Percentiles rank a stretch among this genome's conserved stretches.
phyloP scores from a whole-genome alignment of 306 rosid genomes.

The Vigna hirtella region DNA sequence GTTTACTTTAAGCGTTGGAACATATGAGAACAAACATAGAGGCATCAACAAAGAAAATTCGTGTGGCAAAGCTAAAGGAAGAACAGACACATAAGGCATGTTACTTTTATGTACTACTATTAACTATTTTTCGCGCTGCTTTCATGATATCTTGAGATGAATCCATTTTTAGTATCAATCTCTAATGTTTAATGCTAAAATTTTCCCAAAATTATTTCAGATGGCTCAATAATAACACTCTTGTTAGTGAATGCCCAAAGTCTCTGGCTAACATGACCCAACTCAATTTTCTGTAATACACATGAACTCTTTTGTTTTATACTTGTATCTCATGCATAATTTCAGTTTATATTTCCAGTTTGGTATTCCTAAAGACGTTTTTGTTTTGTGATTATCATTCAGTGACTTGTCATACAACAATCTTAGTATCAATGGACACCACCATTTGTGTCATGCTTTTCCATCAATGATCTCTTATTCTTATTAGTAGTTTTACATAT shows the following conservation, averaged over 20 bases:
- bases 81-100: slow-evolving; percentile 74
- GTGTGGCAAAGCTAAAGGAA: slow-evolving; percentile 78
- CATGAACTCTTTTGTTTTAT: slow-evolving; percentile 21
- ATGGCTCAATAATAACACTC: slow-evolving; percentile 93
- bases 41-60: slow-evolving; percentile 72
- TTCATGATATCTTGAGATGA: slow-evolving; percentile 32
- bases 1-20: slow-evolving; percentile 73
- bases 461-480: no score
- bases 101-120: slow-evolving; percentile 34
- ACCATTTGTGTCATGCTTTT: no score
- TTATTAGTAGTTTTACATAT: no score
- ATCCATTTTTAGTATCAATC: slow-evolving; percentile 2
- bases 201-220: slow-evolving; percentile 54
- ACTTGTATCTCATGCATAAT: slow-evolving; percentile 7
- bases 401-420: slow-evolving; percentile 95
- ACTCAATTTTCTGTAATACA: slow-evolving; percentile 84
- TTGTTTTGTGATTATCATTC: slow-evolving; percentile 51
- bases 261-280: slow-evolving; percentile 67
- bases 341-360: slow-evolving; percentile 12
- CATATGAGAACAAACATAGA: slow-evolving; percentile 91
- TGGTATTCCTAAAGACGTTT: slow-evolving; percentile 42
- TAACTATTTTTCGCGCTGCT: slow-evolving; percentile 19
- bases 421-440: slow-evolving; percentile 47
- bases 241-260: slow-evolving; percentile 72
- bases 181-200: slow-evolving; percentile 13